These are phyloP conservation scores for Alternaria postmessia DNA, from an alignment of 2,329 filamentous ascomycete genomes.

Conservation along the genomic window DNA sequence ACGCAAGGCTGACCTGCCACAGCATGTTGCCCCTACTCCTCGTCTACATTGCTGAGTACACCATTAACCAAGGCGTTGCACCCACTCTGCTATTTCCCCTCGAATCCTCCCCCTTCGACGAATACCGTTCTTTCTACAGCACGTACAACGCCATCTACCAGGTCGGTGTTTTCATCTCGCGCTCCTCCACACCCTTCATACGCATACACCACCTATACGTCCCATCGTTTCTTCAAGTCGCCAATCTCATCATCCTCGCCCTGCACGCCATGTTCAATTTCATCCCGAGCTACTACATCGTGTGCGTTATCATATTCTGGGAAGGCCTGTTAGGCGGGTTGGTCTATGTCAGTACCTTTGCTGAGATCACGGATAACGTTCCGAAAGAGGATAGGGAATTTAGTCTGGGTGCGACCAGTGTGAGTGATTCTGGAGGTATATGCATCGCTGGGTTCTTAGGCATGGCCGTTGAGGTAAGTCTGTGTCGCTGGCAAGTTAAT, in stretches of 20 bases:
- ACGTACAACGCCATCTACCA: slow-evolving; percentile 96
- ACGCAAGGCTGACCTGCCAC: slow-evolving; percentile 12
- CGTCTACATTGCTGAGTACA: slow-evolving; percentile 96
- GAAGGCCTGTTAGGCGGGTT: slow-evolving; percentile 89
- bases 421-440: slow-evolving; percentile 91
- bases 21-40: slow-evolving; percentile 89
- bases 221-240: slow-evolving; percentile 81
- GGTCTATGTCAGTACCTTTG: slow-evolving; percentile 91
- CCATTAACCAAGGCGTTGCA: slow-evolving; percentile 93
- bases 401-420: slow-evolving; percentile 85
- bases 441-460: slow-evolving; percentile 86
- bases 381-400: slow-evolving; percentile 84
- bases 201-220: slow-evolving; percentile 82
- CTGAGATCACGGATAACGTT: slow-evolving; percentile 87
- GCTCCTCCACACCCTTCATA: slow-evolving; percentile 87
- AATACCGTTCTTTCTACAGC: slow-evolving; percentile 89
- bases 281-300: slow-evolving; percentile 63
- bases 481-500: slow-evolving; percentile 86
- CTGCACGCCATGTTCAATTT: slow-evolving; percentile 73
- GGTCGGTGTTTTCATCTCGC: slow-evolving; percentile 91
- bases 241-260: slow-evolving; percentile 77
- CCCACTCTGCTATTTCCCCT: slow-evolving; percentile 91
- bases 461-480: slow-evolving; percentile 79
- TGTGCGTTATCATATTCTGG: slow-evolving; percentile 90
- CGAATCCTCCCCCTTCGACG: slow-evolving; percentile 74